phyloP scores from a whole-genome alignment of 768 basidiomycete species.

The Podaxis carcinomalis region DNA sequence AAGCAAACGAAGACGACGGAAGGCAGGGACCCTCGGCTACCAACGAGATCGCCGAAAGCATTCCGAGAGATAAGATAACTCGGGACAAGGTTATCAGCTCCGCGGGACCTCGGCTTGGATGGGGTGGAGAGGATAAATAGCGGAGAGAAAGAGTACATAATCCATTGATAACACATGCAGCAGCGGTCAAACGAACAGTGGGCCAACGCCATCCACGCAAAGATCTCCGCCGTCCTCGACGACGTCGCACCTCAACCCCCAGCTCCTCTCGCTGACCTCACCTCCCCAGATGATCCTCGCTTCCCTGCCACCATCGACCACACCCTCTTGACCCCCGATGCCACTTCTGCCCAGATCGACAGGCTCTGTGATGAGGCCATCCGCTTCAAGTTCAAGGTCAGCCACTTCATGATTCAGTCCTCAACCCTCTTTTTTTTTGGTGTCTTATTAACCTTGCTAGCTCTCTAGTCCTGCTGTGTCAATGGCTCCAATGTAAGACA shows the following conservation, averaged over 20 bases:
- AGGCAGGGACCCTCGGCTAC: neutral
- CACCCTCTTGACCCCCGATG: constrained; percentile 47
- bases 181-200: constrained; percentile 28
- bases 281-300: constrained; percentile 22
- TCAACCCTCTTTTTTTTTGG: neutral
- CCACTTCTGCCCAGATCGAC: constrained; percentile 40
- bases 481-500: constrained; percentile 41
- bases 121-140: neutral
- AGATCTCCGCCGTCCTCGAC: constrained; percentile 23
- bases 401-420: neutral
- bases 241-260: neutral
- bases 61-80: neutral
- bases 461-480: constrained; percentile 44
- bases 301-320: constrained; percentile 43
- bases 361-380: constrained; percentile 45
- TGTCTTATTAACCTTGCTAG: neutral
- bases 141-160: neutral
- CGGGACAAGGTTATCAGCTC: neutral
- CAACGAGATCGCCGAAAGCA: neutral
- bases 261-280: constrained; percentile 19
- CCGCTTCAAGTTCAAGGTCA: constrained; percentile 44
- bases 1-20: neutral
- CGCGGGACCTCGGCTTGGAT: neutral
- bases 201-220: constrained; percentile 23
- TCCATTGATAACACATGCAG: neutral